Percentiles rank a stretch among this genome's conserved stretches.
Conservation (phyloP, 768 basidiomycete species). For the Tricholoma matsutake region DNA sequence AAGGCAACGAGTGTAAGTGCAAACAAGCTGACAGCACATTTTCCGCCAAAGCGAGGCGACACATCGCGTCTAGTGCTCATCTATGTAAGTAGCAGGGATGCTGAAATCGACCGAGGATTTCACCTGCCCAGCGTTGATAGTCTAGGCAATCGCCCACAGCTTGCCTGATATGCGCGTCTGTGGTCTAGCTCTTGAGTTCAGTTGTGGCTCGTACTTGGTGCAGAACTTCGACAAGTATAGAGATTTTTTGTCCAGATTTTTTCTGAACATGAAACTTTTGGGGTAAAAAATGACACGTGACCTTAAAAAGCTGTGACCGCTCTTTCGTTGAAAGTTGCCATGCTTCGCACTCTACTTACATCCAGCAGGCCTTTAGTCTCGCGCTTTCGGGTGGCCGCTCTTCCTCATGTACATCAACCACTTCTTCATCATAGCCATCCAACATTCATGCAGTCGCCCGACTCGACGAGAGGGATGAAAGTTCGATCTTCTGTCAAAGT, state of each 20-base stretch:
- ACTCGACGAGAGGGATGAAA: conserved; percentile 83
- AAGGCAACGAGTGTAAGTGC: conserved; percentile 62
- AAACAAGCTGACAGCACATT: conserved; percentile 53
- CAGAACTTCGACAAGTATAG: too few species aligned
- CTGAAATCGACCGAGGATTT: background rate
- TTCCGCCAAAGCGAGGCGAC: conserved; percentile 43
- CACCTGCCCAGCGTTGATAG: conserved; percentile 7
- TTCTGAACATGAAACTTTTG: too few species aligned
- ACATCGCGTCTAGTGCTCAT: conserved; percentile 26
- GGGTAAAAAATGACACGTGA: too few species aligned
- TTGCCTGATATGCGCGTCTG: background rate
- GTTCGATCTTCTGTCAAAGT: conserved; percentile 91
- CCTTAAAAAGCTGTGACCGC: too few species aligned
- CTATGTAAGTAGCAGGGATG: background rate
- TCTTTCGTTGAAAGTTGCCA: conserved; percentile 22
- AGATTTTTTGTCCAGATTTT: too few species aligned
- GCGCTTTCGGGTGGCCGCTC: conserved; percentile 41
- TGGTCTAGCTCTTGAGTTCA: too few species aligned
- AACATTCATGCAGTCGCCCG: conserved; percentile 24
- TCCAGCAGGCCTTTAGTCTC: conserved; percentile 60
- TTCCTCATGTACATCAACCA: conserved; percentile 29
- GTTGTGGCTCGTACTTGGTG: too few species aligned
- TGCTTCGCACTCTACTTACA: conserved; percentile 65
- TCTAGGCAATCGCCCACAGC: background rate
- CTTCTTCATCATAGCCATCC: conserved; percentile 26